Percentiles rank a stretch among this genome's conserved stretches.
phyloP scores from a whole-genome alignment of 495 filamentous ascomycete species.

The Xylaria venustula region DNA sequence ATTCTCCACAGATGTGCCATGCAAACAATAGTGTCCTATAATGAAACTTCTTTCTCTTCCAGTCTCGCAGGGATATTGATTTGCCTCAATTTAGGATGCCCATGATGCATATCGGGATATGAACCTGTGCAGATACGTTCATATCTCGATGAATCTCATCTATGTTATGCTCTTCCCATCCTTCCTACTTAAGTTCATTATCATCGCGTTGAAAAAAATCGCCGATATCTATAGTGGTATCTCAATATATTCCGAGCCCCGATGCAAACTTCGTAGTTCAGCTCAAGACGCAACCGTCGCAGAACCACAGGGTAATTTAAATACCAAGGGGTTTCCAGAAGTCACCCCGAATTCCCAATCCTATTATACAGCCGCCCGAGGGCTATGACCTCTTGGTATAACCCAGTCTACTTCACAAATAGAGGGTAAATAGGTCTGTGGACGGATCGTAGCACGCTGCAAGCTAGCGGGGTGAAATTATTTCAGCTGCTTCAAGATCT shows the following conservation, averaged over 20 bases:
- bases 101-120: not conserved
- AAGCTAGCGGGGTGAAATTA: conserved; percentile 15
- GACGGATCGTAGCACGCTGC: not conserved
- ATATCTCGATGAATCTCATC: no score
- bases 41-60: not conserved
- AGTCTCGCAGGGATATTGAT: not conserved
- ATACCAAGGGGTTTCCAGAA: not conserved
- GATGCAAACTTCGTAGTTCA: not conserved
- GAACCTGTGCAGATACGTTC: not conserved
- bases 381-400: not conserved
- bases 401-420: not conserved
- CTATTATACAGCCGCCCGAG: not conserved
- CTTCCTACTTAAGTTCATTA: not conserved
- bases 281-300: not conserved
- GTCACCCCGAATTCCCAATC: not conserved
- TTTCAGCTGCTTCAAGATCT: conserved; percentile 51
- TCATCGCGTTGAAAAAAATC: not conserved
- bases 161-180: not conserved
- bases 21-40: not conserved
- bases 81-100: not conserved
- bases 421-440: not conserved
- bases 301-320: not conserved
- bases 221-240: not conserved
- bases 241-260: not conserved
- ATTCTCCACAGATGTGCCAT: not conserved